Base-by-base conservation (phyloP, 225 moss, liverwort and hornwort genomes). In the Sphagnum tenellum region DNA sequence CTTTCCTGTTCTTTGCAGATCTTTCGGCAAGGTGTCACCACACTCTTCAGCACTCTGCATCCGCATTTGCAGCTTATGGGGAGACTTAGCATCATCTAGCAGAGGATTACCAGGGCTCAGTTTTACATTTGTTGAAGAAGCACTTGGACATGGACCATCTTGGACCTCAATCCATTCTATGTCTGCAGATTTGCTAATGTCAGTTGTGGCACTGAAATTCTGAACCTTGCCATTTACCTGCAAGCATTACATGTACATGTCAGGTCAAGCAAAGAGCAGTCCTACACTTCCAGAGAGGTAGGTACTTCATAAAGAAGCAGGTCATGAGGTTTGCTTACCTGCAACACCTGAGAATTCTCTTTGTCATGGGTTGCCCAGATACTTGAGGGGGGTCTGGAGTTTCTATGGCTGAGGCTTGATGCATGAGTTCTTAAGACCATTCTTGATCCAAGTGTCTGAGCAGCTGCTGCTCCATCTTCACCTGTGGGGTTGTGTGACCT, bases 91-190 rank as follows among this genome's bases (percentile, higher is more conserved):
- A 3, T 59, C 73, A n/a, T 75, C 66, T 45, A 60, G 72, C 8
- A 72, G 50, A 60, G n/a, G 13, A 6, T 73, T 53, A n/a, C 63
- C 14, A n/a, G 66, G 12, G 10, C 56, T 64, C 11, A 59, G 48
- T 64, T 72, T 75, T 1, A 78, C 75, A 56, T 81, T 84, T 3
- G 69, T 73, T 12, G 80, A 78, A 72, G 72, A 80, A 50, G 70
- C 59, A 64, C 84, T 73, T 59, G 57, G 47, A 44, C 79, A 77
- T 47, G 79, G 77, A 64, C 69, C 74, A 48, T 61, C 75, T 7
- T 77, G 74, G 11, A 75, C 64, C 57, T 84, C 80, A 49, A 84
- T 78, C 84, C 84, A 84, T 9, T 75, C 80, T 66, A 81, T 73
- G 62, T 84, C 84, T 75, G 71, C 73, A 45, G 84, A 78, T 45